Percentiles rank a stretch among this genome's conserved stretches.
These are phyloP conservation scores for Calonectria honghensis DNA, from an alignment of 2,329 filamentous ascomycete species.

Conservation along the genomic window DNA sequence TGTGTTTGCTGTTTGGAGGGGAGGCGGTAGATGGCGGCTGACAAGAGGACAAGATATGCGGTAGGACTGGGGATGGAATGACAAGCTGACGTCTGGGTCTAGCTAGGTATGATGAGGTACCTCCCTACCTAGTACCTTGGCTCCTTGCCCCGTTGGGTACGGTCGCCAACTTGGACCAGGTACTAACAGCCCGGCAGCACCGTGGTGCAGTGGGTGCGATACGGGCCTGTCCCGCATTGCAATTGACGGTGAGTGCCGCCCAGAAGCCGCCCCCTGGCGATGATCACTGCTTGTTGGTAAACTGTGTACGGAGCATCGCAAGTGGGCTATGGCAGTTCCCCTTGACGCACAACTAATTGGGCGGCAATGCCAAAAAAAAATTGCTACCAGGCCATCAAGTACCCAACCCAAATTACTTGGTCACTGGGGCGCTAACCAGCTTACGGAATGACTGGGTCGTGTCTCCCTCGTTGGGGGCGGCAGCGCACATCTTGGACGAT, in stretches of 20 bases:
- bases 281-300: conserved; percentile 18
- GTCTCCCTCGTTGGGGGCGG: conserved; percentile 8
- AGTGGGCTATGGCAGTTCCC: conserved; percentile 8
- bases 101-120: conserved; percentile 25
- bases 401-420: background rate
- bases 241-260: conserved; percentile 31
- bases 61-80: conserved; percentile 39
- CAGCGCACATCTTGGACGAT: conserved; percentile 10
- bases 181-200: conserved; percentile 16
- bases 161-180: conserved; percentile 22
- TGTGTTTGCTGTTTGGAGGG: conserved; percentile 19
- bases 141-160: conserved; percentile 24
- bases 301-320: conserved; percentile 17
- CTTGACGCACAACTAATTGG: conserved; percentile 23
- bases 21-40: conserved; percentile 31
- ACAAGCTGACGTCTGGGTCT: conserved; percentile 37
- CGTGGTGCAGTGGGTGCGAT: conserved; percentile 26
- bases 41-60: conserved; percentile 38
- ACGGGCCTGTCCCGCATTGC: conserved; percentile 13
- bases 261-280: conserved; percentile 22
- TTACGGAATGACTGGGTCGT: background rate
- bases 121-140: conserved; percentile 22
- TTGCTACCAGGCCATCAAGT: background rate
- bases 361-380: conserved; percentile 5
- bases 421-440: conserved; percentile 10